Evolutionary conservation across 1,284 basidiomycete genomes (phyloP).

Genomic region (Xanthoconium separans): DNA sequence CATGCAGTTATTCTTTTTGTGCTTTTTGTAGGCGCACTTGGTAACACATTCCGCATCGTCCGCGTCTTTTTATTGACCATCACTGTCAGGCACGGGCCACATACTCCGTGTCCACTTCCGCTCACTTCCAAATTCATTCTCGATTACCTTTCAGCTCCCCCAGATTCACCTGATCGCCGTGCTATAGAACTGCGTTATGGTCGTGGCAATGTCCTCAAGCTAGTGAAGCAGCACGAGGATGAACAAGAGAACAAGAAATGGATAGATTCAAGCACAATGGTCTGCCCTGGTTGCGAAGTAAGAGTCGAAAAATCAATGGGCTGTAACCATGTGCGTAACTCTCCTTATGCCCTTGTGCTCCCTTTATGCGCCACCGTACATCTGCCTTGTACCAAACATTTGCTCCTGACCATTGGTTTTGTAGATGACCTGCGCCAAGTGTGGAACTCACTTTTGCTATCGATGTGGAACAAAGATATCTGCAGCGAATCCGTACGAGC

Average conservation of each 20-base stretch:
- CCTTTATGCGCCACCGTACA: neutral
- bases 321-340: slow-evolving; percentile 68
- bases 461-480: slow-evolving; percentile 60
- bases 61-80: neutral
- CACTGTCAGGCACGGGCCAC: slow-evolving; percentile 66
- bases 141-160: slow-evolving; percentile 58
- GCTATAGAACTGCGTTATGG: slow-evolving; percentile 65
- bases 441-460: slow-evolving; percentile 75
- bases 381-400: neutral
- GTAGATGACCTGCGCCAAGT: slow-evolving; percentile 74
- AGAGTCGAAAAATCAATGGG: slow-evolving; percentile 73
- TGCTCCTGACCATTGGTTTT: slow-evolving; percentile 1
- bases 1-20: slow-evolving; percentile 71
- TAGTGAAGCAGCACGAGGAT: slow-evolving; percentile 62
- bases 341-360: neutral
- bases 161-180: slow-evolving; percentile 46
- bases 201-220: slow-evolving; percentile 47
- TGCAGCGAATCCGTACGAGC: slow-evolving; percentile 58
- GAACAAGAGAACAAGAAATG: slow-evolving; percentile 66
- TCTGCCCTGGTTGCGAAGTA: slow-evolving; percentile 69
- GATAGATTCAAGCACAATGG: slow-evolving; percentile 59
- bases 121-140: slow-evolving; percentile 58
- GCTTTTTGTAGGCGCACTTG: slow-evolving; percentile 73
- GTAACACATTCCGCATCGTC: slow-evolving; percentile 36
- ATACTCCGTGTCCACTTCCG: slow-evolving; percentile 62